These are phyloP conservation scores for Ensete glaucum DNA, from an alignment of 176 grass and related monocot genomes.

Conservation along the genomic window DNA sequence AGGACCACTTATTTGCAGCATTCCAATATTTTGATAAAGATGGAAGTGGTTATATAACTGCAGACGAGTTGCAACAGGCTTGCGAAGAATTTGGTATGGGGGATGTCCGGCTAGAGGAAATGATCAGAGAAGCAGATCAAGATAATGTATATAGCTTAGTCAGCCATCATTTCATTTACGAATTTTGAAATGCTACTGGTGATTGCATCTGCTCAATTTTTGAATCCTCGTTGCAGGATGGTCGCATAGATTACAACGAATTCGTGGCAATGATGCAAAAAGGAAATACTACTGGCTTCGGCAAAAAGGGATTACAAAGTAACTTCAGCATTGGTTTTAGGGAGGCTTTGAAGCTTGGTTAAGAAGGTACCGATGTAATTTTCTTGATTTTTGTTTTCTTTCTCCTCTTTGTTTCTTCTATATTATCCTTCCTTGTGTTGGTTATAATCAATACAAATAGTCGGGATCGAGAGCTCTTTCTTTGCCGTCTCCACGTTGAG, in stretches of 20 bases:
- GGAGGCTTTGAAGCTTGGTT: conserved; percentile 60
- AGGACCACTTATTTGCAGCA: conserved; percentile 59
- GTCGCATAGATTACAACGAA: conserved; percentile 68
- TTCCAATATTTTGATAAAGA: conserved; percentile 77
- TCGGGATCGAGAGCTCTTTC: too few species aligned
- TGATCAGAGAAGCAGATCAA: conserved; percentile 62
- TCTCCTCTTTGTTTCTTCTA: background rate
- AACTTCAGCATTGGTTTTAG: conserved; percentile 47
- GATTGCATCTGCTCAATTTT: conserved; percentile 7
- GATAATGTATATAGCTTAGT: conserved; percentile 44
- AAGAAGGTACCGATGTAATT: background rate
- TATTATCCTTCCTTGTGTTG: too few species aligned
- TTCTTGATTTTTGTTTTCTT: too few species aligned
- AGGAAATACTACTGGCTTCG: conserved; percentile 36
- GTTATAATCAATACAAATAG: too few species aligned
- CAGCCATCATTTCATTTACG: too few species aligned
- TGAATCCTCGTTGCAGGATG: conserved; percentile 35
- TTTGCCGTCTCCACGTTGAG: background rate
- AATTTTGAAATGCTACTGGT: too few species aligned
- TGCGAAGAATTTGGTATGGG: conserved; percentile 73
- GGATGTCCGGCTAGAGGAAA: conserved; percentile 57
- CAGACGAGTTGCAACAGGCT: conserved; percentile 69
- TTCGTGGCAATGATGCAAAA: conserved; percentile 76
- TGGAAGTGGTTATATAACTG: conserved; percentile 66
- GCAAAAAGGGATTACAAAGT: conserved; percentile 53